Conservation (phyloP, 1,284 basidiomycete species). For the Austroboletus novae-zelandiae region DNA sequence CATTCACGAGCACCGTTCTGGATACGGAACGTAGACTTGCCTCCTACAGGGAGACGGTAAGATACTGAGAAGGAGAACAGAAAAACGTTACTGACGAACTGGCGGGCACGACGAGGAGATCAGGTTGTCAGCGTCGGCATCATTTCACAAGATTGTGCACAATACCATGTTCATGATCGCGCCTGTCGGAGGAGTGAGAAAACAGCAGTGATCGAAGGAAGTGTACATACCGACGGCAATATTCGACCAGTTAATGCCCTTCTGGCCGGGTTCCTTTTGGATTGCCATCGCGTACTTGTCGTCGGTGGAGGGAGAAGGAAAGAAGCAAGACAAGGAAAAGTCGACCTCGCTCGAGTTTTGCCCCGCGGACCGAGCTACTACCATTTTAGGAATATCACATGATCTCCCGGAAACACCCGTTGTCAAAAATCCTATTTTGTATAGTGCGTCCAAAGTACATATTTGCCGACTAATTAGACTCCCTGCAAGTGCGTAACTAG, state of each 20-base stretch:
- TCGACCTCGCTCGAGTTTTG: conserved; percentile 10
- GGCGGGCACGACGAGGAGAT: background rate
- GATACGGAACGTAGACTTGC: conserved; percentile 33
- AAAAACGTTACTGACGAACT: conserved; percentile 28
- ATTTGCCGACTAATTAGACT: conserved; percentile 11
- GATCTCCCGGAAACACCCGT: background rate
- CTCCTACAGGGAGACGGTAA: conserved; percentile 38
- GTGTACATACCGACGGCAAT: conserved; percentile 85
- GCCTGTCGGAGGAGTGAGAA: conserved; percentile 50
- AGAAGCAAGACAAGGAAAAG: conserved; percentile 13
- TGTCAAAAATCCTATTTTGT: background rate
- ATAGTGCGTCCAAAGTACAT: conserved; percentile 26
- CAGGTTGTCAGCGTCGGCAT: conserved; percentile 6
- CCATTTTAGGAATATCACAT: conserved; percentile 8
- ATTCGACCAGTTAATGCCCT: conserved; percentile 98
- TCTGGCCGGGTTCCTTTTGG: conserved; percentile 82
- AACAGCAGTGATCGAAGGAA: conserved; percentile 5
- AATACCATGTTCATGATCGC: conserved; percentile 94
- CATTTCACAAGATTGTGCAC: conserved; percentile 1
- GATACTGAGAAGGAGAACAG: conserved; percentile 11
- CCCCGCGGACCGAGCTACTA: background rate
- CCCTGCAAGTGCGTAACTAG: conserved; percentile 22
- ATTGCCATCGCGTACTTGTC: conserved; percentile 60
- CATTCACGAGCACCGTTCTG: conserved; percentile 1
- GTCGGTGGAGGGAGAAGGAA: conserved; percentile 20